Base-by-base conservation (phyloP, 306 rosid genomes). In the Ziziphus jujuba region DNA sequence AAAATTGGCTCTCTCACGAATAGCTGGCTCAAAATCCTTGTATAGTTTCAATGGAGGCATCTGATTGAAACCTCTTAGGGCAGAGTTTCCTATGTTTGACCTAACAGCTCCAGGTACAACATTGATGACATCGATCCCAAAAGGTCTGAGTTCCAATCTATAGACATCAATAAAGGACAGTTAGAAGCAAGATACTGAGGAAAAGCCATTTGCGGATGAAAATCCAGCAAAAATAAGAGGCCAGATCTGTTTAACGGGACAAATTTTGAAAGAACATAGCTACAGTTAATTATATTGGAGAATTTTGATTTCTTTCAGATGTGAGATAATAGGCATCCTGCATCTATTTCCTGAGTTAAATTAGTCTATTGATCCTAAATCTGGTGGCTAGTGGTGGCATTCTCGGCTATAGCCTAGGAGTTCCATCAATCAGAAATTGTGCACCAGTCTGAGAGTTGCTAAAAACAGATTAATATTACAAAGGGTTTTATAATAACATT, bases 21-120 rank as follows among this genome's bases (percentile, higher is more conserved):
- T 92, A 61, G 80, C 79, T 1, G 76, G 86, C 72, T 92, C 93
- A 64, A 75, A 90, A 31, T 93, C 87, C 68, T 84, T 87, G 76
- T 79, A 87, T 14, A 90, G 53, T 40, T 75, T 81, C 91, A 86
- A 81, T 50, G 86, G 88, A 1, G 98, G 93, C 88, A 87, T 83
- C 75, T 78, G 76, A 70, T 71, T 72, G 84, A 85, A 92, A 72
- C 52, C 53, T 8, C 83, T 70, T 44, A 81, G 3, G 19, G 78
- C 88, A 38, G 92, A 70, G 48, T 59, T 66, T 70, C 95, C 98
- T 10, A 92, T 63, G 61, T 92, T 92, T 53, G 98, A 92, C 71
- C 57, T 87, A 51, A 89, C 63, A 60, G 82, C 92, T 67, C 98
- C 98, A 2, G 98, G 97, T 36, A 84, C 91, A 67, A 92, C 89